Conservation (phyloP, 495 filamentous ascomycete species). For the Pseudotulostoma volvatum region DNA sequence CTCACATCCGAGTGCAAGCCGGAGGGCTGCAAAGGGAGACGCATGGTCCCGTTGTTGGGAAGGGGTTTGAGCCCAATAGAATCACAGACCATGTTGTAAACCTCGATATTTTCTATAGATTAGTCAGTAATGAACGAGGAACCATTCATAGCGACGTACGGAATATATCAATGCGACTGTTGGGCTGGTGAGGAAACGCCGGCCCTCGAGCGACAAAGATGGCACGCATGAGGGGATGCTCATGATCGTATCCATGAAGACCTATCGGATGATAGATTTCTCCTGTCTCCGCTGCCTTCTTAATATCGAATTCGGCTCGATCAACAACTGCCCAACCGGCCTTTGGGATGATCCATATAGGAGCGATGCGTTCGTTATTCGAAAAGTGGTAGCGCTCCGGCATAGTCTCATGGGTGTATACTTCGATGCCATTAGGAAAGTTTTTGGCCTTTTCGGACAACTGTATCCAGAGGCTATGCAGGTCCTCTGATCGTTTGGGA, state of each 20-base stretch:
- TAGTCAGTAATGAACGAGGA: slow-evolving; percentile 6
- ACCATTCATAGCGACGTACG: slow-evolving; percentile 38
- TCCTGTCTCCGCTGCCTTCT: slow-evolving; percentile 41
- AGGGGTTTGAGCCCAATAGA: slow-evolving; percentile 50
- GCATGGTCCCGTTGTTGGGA: slow-evolving; percentile 77
- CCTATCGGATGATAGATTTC: slow-evolving; percentile 56
- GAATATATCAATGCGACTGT: slow-evolving; percentile 66
- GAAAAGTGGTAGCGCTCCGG: slow-evolving; percentile 78
- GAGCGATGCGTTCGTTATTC: slow-evolving; percentile 73
- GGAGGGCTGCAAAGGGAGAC: slow-evolving; percentile 53
- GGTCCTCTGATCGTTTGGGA: slow-evolving; percentile 46
- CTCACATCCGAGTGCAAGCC: slow-evolving; percentile 46
- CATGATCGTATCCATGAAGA: slow-evolving; percentile 80
- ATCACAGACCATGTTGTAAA: slow-evolving; percentile 90
- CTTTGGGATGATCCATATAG: slow-evolving; percentile 82
- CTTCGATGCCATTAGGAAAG: slow-evolving; percentile 52
- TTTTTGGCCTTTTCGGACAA: slow-evolving; percentile 27
- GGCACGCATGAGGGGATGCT: slow-evolving; percentile 80
- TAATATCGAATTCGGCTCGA: slow-evolving; percentile 56
- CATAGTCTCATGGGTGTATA: slow-evolving; percentile 77
- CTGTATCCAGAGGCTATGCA: slow-evolving; percentile 26
- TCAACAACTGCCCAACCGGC: slow-evolving; percentile 80
- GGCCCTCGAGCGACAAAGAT: slow-evolving; percentile 83
- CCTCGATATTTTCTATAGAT: slow-evolving; percentile 68
- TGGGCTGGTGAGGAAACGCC: slow-evolving; percentile 68